Base-by-base conservation (phyloP, 306 rosid genomes). In the Cicer yamashitae region DNA sequence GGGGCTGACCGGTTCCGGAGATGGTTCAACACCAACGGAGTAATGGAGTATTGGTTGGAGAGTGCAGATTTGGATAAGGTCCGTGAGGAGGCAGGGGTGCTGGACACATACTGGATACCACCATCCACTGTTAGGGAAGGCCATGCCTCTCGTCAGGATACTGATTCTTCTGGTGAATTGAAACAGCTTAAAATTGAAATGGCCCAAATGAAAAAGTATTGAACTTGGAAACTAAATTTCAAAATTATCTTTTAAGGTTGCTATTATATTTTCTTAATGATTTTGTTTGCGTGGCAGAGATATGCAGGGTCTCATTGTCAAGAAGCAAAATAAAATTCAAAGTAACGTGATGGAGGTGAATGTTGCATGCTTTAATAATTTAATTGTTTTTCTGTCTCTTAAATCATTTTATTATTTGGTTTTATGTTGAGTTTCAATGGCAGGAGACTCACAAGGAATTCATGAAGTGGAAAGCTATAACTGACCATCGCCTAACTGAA, bases 1-100 rank as follows among this genome's bases (percentile, higher is more conserved):
- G 93, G 94, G 64, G 78, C 72, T 6, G 92, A 89, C 39, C 86
- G 97, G 63, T 91, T 93, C 67, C 81, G 93, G 62, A 82, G 98
- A 81, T 91, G 98, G 90, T 86, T 85, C 84, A 91, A 87, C 85
- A 68, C 89, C 58, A 66, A 80, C 5, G 98, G 98, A 63, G 43
- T 82, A 44, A 93, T 93, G 98, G 96, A 93, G 87, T 93, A 93
- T 74, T 93, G 98, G 98, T 81, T 91, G 86, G 98, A 93, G 90
- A 84, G 85, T 76, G 93, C 90, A 52, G 93, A 89, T 46, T 83
- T 93, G 76, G 85, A 51, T 44, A 57, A 81, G 38, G 64, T 88
- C 41, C 91, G 97, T 50, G 80, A 78, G 78, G 88, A 88, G 22
- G 91, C 89, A 47, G 96, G 96, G 79, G 93, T 90, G 81, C 83